Conservation (phyloP, 2,329 filamentous ascomycete species). For the Coniochaeta sp. region DNA sequence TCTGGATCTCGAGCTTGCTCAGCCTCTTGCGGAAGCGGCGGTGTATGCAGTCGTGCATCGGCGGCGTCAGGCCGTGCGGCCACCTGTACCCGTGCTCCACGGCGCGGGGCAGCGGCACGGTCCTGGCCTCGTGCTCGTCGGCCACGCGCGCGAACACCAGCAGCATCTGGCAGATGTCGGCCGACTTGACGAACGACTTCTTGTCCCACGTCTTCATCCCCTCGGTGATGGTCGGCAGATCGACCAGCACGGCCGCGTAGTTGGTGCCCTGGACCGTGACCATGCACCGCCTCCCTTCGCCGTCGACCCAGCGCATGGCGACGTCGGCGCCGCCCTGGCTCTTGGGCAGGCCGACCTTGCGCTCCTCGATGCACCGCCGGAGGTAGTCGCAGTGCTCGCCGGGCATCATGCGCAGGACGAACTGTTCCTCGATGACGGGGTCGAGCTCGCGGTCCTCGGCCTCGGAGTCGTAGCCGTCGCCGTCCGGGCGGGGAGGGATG, state of each 20-base stretch:
- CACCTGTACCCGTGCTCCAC: slow-evolving; percentile 65
- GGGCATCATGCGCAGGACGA: slow-evolving; percentile 81
- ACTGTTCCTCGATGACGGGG: slow-evolving; percentile 81
- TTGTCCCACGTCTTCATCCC: slow-evolving; percentile 92
- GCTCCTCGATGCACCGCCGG: slow-evolving; percentile 65
- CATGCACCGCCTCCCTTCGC: slow-evolving; percentile 62
- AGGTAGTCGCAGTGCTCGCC: slow-evolving; percentile 83
- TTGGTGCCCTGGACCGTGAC: slow-evolving; percentile 61
- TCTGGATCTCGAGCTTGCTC: slow-evolving; percentile 75
- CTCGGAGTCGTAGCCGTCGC: slow-evolving; percentile 94
- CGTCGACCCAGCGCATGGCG: slow-evolving; percentile 70
- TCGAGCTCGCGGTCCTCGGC: slow-evolving; percentile 84
- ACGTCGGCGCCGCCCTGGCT: slow-evolving; percentile 68
- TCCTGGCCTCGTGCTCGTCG: slow-evolving; percentile 58
- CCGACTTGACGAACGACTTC: slow-evolving; percentile 80
- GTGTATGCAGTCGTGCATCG: slow-evolving; percentile 78
- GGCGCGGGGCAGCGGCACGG: slow-evolving; percentile 62
- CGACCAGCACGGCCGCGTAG: slow-evolving; percentile 74
- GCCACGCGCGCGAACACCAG: slow-evolving; percentile 64
- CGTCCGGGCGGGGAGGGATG: slow-evolving; percentile 57
- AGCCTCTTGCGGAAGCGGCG: slow-evolving; percentile 78
- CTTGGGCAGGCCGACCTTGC: slow-evolving; percentile 62
- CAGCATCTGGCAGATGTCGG: slow-evolving; percentile 85
- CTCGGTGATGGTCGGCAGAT: slow-evolving; percentile 81
- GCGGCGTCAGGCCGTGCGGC: slow-evolving; percentile 80